Evolutionary conservation across 83 land plant genomes (phyloP), one percentile per base, ranked within the genome.

Genomic region (Isoetes engelmannii): DNA sequence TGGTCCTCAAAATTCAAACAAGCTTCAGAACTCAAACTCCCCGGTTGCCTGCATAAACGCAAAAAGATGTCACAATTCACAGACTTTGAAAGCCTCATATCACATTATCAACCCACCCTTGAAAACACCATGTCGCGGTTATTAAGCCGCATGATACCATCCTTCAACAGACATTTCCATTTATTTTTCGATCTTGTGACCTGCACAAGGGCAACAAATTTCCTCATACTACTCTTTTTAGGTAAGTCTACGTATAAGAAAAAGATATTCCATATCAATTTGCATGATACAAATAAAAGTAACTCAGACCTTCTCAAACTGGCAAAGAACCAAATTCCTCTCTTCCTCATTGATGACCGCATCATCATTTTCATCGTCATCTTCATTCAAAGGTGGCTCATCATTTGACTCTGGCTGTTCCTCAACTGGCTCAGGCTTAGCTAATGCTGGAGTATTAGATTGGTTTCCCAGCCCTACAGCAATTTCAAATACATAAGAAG

Each of bases 161-260:
- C 97, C 76, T 95, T 95, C 47, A 95, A 73, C 4, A 87, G 80
- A 73, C 99, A 95, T 67, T 95, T 95, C 99, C 99, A 95, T 74
- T 81, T 86, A 82, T 86, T 92, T 76, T 95, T 94, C 21, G 97
- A 89, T 44, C 97, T 74, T 17, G 97, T 90, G 47, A 94, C 99
- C 99, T 94, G 68, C 17, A 20, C 51, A 48, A 28, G 37, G 37
- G 37, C 37, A 28, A 28, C 37, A 28, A 28, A 28, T 28, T 0
- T 28, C 37, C 37, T 28, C 37, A 28, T 28, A 28, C 37, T 28
- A 0, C 37, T 28, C 37, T 0, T 28, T 15, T 28, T 28, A 28
- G 37, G 37, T 28, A 28, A 28, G 37, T 2, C 37, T 28, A 28
- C 37, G 2, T 28, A 28, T 28, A 28, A 50, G 10, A 50, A 51